Base-by-base conservation (phyloP, 1,284 basidiomycete genomes). In the Phlebopus sp. region DNA sequence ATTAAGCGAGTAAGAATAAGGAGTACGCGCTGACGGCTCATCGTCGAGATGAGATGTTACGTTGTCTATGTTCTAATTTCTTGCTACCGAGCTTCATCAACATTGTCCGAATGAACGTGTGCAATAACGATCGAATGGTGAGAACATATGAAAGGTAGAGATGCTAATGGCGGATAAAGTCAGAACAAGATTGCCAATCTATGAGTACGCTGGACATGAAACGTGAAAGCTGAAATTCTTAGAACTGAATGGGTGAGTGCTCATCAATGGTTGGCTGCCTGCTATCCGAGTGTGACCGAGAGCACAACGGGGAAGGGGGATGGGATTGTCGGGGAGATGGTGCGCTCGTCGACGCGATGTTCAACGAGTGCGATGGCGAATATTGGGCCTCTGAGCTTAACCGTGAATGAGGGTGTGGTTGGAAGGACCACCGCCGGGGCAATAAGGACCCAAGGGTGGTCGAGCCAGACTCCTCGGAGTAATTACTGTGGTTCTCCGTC, bases 371-470 rank as follows among this genome's bases (percentile, higher is more conserved):
- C 27, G 40, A 45, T 27, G 61, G 48, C 3, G 66, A 69, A 35
- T 66, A 62, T 30, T 66, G 66, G 8, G 60, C 62, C 45, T 64
- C 64, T 34, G 69, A 68, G 41, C 48, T 63, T 5, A 58, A 56
- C 32, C 63, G 64, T 34, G 69, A 68, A 44, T 64, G 58, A 3
- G 70, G 65, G 15, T 72, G 73, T 40, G 64, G 68, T 32, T 69
- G 71, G 49, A 73, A 66, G 11, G 74, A 76, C 74, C 72, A 76
- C 36, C 71, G 63, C n/a, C 67, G 59, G 4, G 74, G 74, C 9
- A 75, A 59, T 19, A 69, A 57, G 37, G 73, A 71, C 36, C 74
- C 74, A 8, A 76, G 65, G 6, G 65, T 70, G 19, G 68, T 69
- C 5, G 69, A 70, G 31, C 63, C 64, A 2, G 69, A 70, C 43